These are phyloP conservation scores for Dioscorea zingiberensis DNA, from an alignment of 106 monocot species.

Conservation along the genomic window DNA sequence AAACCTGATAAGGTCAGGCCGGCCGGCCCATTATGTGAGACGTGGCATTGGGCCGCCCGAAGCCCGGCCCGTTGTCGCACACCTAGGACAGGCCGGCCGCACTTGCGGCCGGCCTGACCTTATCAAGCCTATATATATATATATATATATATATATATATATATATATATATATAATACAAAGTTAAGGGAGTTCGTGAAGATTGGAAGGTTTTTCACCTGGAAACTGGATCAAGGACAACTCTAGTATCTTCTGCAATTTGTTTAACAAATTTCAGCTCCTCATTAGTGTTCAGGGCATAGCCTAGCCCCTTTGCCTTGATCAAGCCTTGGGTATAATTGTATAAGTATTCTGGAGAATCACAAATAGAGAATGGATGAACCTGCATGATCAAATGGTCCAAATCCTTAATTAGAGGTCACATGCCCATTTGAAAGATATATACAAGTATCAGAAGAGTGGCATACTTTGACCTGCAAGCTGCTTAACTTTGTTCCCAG, in stretches of 20 bases:
- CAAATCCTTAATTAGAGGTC: not conserved
- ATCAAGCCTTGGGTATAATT: constrained; percentile 71
- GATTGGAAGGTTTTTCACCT: constrained; percentile 33
- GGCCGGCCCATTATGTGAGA: too few species aligned
- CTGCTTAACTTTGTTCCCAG: constrained; percentile 74
- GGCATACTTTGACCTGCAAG: constrained; percentile 79
- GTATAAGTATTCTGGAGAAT: constrained; percentile 87
- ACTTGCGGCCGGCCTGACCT: too few species aligned
- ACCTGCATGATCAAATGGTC: constrained; percentile 40
- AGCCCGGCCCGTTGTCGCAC: too few species aligned
- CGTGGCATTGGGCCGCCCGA: too few species aligned
- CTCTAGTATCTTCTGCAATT: constrained; percentile 71
- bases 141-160: too few species aligned
- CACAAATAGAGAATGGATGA: constrained; percentile 92
- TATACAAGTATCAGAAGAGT: not conserved
- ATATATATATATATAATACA: not conserved
- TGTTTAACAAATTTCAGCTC: constrained; percentile 89
- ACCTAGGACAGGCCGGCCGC: too few species aligned
- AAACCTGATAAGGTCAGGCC: too few species aligned
- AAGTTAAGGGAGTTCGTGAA: too few species aligned
- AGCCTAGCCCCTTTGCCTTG: constrained; percentile 96
- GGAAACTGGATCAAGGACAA: constrained; percentile 96
- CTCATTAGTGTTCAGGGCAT: constrained; percentile 86
- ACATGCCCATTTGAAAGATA: not conserved
- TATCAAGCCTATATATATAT: too few species aligned